These are phyloP conservation scores for Parmales sp. DNA, from an alignment of 108 stramenopile species.

Conservation along the genomic window DNA sequence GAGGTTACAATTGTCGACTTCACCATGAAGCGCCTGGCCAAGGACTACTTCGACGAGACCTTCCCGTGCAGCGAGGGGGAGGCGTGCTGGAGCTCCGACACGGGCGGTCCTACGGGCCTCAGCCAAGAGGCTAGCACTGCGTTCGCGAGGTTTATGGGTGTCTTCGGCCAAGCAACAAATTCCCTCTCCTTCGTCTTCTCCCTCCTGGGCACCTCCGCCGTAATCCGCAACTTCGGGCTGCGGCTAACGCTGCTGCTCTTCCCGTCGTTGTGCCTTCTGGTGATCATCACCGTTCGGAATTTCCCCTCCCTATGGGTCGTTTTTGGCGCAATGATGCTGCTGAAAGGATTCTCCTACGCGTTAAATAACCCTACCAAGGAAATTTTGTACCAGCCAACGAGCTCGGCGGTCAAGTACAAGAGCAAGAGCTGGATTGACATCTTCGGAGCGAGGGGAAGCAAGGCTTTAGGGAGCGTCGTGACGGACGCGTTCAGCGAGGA, in stretches of 20 bases:
- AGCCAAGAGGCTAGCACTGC: slow-evolving; percentile 57
- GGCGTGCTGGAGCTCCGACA: slow-evolving; percentile 54
- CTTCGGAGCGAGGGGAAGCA: slow-evolving; percentile 87
- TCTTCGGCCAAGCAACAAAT: slow-evolving; percentile 93
- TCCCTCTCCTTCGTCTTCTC: slow-evolving; percentile 79
- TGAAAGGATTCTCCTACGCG: slow-evolving; percentile 87
- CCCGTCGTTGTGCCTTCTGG: slow-evolving; percentile 68
- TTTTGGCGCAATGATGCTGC: slow-evolving; percentile 89
- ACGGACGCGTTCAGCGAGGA: slow-evolving; percentile 85
- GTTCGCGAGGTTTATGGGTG: slow-evolving; percentile 88
- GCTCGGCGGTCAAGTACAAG: slow-evolving; percentile 86
- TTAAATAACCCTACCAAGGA: slow-evolving; percentile 97
- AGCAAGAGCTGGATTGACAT: slow-evolving; percentile 96
- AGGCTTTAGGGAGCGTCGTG: slow-evolving; percentile 85
- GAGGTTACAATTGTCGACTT: slow-evolving; percentile 95
- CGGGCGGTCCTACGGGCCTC: slow-evolving; percentile 54
- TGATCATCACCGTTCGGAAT: slow-evolving; percentile 72
- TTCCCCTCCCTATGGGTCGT: slow-evolving; percentile 77
- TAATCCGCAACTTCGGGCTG: slow-evolving; percentile 87
- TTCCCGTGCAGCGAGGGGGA: slow-evolving; percentile 63
- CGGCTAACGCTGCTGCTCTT: slow-evolving; percentile 79
- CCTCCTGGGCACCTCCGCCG: slow-evolving; percentile 82
- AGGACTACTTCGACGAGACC: slow-evolving; percentile 65
- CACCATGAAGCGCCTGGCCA: slow-evolving; percentile 89
- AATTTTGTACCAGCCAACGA: slow-evolving; percentile 91